Evolutionary conservation across 345 rosid genomes (phyloP), one percentile per base, ranked within the genome.

Genomic region (Citrus cavaleriei): DNA sequence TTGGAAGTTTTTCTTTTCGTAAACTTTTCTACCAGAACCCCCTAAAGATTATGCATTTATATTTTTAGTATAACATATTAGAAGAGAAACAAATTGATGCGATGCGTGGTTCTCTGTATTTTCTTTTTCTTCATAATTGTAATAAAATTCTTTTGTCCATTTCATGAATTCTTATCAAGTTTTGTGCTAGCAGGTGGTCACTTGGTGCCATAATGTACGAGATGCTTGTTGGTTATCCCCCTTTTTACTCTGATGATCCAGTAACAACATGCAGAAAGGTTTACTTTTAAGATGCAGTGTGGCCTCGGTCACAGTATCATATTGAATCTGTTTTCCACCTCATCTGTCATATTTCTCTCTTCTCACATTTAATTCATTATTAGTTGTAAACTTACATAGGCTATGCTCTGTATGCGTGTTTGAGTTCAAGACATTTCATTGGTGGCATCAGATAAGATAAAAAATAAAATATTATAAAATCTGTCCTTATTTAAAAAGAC

Each of bases 191-290:
- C 86, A 91, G 98, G 98, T 93, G 96, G 98, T 93, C 98, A n/a
- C 93, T 93, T 35, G 98, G 96, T 72, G 96, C 96, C 16, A 92
- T 93, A 77, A 88, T 93, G 98, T 93, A 91, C 64, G 96, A 91
- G 86, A 93, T 93, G 96, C 94, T 93, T 25, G 89, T 93, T 72
- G 98, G 98, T 58, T 93, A 90, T 82, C 92, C 96, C 18, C 98
- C 98, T 60, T 93, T 93, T 75, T 92, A 87, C 76, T 87, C 96
- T 0, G 97, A 93, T 78, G 98, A 95, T 76, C 95, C 98, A 32
- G 89, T 92, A 60, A 90, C 92, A 70, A 91, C 98, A 62, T 95
- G 98, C 90, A 90, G 95, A 89, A 95, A 95, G 98, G 98, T 95
- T 78, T 71, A 46, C 65, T 73, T 58, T 18, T 30, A 73, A 19